Conservation (phyloP, 441 rosid genomes). For the Eruca vesicaria region DNA sequence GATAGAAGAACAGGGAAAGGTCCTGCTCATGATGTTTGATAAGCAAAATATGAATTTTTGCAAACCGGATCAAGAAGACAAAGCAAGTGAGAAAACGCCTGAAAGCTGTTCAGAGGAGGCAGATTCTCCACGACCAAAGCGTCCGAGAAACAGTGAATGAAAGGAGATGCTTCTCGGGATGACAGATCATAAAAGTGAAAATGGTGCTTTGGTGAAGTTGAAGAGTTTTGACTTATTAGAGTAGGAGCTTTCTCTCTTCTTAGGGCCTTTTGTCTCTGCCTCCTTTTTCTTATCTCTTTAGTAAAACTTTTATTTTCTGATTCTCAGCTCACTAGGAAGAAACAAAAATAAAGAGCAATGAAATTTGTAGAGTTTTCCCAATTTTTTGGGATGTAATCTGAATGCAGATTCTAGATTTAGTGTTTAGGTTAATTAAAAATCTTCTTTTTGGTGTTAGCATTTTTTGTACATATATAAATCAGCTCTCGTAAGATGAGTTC, state of each 20-base stretch:
- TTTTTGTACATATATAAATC: too few relatives aligned
- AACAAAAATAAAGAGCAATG: slow-evolving; percentile 11
- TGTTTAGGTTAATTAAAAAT: background rate
- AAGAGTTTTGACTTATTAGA: background rate
- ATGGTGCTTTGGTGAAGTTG: background rate
- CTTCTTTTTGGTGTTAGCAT: too few relatives aligned
- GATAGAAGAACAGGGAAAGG: slow-evolving; percentile 85
- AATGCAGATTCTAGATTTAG: background rate
- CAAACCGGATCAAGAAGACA: background rate
- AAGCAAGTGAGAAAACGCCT: background rate
- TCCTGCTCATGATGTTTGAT: slow-evolving; percentile 84
- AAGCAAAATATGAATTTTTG: slow-evolving; percentile 64
- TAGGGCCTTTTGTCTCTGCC: background rate
- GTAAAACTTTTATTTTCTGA: background rate
- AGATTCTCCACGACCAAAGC: slow-evolving; percentile 13
- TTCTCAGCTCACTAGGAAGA: slow-evolving; percentile 9
- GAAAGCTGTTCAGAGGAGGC: background rate
- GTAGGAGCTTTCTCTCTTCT: background rate
- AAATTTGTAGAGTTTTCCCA: background rate
- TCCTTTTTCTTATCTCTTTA: background rate
- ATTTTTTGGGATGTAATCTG: background rate
- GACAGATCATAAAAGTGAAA: too few relatives aligned
- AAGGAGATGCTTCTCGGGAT: too few relatives aligned
- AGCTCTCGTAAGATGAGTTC: too few relatives aligned
- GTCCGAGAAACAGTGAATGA: slow-evolving; percentile 16